Conservation (phyloP, 306 rosid species). For the Adenanthera pavonina region DNA sequence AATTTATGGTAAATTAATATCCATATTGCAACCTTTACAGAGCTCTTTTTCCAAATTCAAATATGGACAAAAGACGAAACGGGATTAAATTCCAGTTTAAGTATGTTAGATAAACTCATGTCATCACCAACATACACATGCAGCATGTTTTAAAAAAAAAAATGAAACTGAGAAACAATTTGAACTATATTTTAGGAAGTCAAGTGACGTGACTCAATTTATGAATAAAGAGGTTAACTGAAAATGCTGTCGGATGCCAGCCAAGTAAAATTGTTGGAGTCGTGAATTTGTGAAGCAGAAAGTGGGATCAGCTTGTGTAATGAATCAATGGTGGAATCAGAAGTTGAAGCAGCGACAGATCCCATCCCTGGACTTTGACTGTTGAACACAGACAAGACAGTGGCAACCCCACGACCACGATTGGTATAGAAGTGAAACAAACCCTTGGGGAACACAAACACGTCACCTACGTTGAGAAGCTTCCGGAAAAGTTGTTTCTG, state of each 20-base stretch:
- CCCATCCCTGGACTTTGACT: constrained; percentile 79
- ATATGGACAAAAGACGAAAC: background rate
- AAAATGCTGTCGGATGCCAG: constrained; percentile 38
- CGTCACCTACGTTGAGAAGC: constrained; percentile 63
- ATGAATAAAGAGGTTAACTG: constrained; percentile 29
- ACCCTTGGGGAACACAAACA: constrained; percentile 77
- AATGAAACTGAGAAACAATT: background rate
- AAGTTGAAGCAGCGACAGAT: constrained; percentile 42
- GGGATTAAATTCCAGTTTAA: background rate
- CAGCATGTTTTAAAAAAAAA: background rate
- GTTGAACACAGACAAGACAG: constrained; percentile 64
- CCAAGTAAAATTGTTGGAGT: constrained; percentile 10
- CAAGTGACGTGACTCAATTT: background rate
- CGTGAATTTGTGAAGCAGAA: constrained; percentile 44
- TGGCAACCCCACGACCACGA: constrained; percentile 54
- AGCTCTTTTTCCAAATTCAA: background rate
- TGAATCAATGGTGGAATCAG: constrained; percentile 44
- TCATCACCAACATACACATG: constrained; percentile 11
- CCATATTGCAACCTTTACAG: background rate
- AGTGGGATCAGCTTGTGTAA: constrained; percentile 44
- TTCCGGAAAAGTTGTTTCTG: constrained; percentile 54
- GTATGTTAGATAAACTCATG: background rate
- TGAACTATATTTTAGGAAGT: constrained; percentile 19
- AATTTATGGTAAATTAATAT: no score
- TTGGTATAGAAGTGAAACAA: constrained; percentile 71